phyloP scores from a whole-genome alignment of 345 rosid species.

The Microthlaspi erraticum region DNA sequence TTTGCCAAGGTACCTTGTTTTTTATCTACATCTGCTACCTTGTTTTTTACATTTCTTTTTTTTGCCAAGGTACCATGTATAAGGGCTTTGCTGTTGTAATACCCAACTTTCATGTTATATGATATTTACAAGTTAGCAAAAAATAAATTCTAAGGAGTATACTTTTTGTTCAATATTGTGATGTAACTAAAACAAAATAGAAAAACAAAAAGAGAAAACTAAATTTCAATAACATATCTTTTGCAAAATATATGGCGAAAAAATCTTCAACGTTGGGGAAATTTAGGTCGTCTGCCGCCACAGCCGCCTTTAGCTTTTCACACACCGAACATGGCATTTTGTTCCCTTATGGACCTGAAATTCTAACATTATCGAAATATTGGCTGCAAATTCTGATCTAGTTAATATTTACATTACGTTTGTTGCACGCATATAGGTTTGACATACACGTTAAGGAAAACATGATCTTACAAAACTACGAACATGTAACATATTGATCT shows the following conservation, averaged over 20 bases:
- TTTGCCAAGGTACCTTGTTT: too few species aligned
- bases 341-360: too few species aligned
- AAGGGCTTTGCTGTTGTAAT: too few species aligned
- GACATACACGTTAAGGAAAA: not conserved
- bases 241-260: constrained; percentile 18
- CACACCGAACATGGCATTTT: too few species aligned
- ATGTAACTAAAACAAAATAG: not conserved
- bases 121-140: too few species aligned
- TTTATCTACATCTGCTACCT: too few species aligned
- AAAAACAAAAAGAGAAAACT: not conserved
- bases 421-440: not conserved
- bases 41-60: too few species aligned
- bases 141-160: not conserved
- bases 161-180: not conserved
- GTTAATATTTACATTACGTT: not conserved
- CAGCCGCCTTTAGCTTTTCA: not conserved
- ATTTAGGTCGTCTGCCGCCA: constrained; percentile 2
- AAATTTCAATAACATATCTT: not conserved
- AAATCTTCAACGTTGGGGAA: constrained; percentile 1
- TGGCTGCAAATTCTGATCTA: not conserved
- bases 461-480: not conserved
- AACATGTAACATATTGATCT: too few species aligned
- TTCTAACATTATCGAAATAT: not conserved
- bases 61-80: too few species aligned
- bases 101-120: too few species aligned